Base-by-base conservation (phyloP, 495 filamentous ascomycete species). In the Articulospora tetracladia region DNA sequence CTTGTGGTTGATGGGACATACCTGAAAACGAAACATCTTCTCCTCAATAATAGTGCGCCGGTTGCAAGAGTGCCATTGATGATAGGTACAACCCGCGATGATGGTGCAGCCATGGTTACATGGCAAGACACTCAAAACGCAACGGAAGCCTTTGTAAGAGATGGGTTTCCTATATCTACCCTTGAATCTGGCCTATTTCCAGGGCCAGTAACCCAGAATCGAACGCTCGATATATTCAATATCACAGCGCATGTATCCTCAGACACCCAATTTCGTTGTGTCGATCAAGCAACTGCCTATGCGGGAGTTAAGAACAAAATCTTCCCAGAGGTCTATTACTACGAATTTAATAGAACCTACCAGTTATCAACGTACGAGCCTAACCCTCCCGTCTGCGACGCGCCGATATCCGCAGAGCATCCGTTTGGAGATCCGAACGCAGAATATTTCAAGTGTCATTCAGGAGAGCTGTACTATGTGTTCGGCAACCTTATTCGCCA, bases 231-330 rank as follows among this genome's bases (percentile, higher is more conserved):
- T 57, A 59, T 70, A 19, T 79, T 76, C 66, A 76, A 78, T 59
- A 67, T 77, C 34, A 71, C 72, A 1, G 64, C 69, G 56, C 72
- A 74, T 11, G 68, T 77, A 27, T 71, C 73, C 3, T 77, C 76
- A 15, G 76, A 80, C 61, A 69, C 70, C 15, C 69, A 70, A 24
- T 74, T 77, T 65, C 74, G 73, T 51, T 80, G 77, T 63, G 68
- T 76, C 57, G 73, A 77, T 66, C 74, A 79, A 66, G 74, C 76
- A 19, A 76, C 76, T 57, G 64, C 72, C 48, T 77, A 75, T 60
- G 72, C 75, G 0, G 74, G 70, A 24, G 49, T 65, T 0, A 52
- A 61, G 28, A 66, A 72, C 19, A 61, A 66, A 13, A 69, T 68
- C 13, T 76, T 77, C 64, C 34, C 59, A 26, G 54, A 44, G 19